These are phyloP conservation scores for Zoysia pacifica DNA, from an alignment of 176 grass and related monocot genomes.

Conservation along the genomic window DNA sequence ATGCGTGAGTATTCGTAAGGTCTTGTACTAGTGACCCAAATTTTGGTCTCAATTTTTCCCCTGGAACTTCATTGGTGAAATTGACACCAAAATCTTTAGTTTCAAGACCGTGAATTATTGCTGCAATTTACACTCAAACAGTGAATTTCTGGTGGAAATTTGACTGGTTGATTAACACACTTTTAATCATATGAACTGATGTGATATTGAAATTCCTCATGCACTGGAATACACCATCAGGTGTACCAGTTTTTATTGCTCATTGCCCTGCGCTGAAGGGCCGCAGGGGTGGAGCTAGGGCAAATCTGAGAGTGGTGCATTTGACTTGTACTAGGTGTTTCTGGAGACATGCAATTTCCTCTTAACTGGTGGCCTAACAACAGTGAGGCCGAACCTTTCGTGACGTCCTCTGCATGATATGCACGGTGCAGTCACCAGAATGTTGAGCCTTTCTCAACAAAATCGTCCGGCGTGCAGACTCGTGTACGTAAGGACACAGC, in stretches of 20 bases:
- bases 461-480: conserved; percentile 4
- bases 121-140: no score
- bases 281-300: no score
- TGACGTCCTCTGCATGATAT: no score
- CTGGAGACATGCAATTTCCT: neutral
- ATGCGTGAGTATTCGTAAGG: neutral
- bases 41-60: neutral
- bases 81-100: neutral
- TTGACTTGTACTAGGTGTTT: neutral
- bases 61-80: neutral
- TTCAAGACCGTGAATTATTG: neutral
- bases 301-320: no score
- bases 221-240: no score
- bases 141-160: no score
- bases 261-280: no score
- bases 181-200: no score
- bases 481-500: no score
- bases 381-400: neutral
- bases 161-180: no score
- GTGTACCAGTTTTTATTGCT: no score
- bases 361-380: conserved; percentile 18
- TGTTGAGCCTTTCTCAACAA: neutral
- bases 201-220: no score
- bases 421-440: neutral
- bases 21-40: neutral